Percentiles rank a stretch among this genome's conserved stretches.
phyloP scores from a whole-genome alignment of 75 land plant species.

The Picea sitchensis region DNA sequence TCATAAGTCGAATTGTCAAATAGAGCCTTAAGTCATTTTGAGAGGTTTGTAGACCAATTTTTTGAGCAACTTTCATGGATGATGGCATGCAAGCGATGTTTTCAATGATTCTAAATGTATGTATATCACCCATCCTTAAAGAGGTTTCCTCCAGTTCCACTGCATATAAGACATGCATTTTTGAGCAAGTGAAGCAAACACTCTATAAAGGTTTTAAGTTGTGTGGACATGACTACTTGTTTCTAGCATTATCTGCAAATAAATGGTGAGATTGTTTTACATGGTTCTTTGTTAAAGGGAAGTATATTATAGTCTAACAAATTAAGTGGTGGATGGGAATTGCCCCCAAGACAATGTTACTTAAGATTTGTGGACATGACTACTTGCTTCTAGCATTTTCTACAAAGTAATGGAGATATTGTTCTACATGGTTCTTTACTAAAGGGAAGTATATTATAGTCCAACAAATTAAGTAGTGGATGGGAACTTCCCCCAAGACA shows the following conservation, averaged over 20 bases:
- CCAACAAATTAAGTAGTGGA: conserved; percentile 51
- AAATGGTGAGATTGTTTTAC: conserved; percentile 15
- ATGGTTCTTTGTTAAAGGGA: no score
- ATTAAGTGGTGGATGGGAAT: no score
- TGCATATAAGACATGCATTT: no score
- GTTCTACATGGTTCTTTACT: conserved; percentile 94
- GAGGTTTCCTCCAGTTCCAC: no score
- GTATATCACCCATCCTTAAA: conserved; percentile 38
- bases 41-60: conserved; percentile 54
- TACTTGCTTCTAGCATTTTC: conserved; percentile 85
- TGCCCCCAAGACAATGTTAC: neutral
- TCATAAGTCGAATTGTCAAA: conserved; percentile 87
- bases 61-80: conserved; percentile 76
- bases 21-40: conserved; percentile 63
- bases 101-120: conserved; percentile 23
- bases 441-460: conserved; percentile 29
- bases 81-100: conserved; percentile 3
- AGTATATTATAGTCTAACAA: no score
- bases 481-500: conserved; percentile 65
- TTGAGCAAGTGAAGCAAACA: no score
- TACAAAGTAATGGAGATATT: conserved; percentile 71
- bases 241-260: no score
- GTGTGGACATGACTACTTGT: no score
- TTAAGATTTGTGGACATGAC: conserved; percentile 54
- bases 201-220: no score